Evolutionary conservation across 2,329 filamentous ascomycete genomes (phyloP).

Genomic region (Ophiostoma perfectum): DNA sequence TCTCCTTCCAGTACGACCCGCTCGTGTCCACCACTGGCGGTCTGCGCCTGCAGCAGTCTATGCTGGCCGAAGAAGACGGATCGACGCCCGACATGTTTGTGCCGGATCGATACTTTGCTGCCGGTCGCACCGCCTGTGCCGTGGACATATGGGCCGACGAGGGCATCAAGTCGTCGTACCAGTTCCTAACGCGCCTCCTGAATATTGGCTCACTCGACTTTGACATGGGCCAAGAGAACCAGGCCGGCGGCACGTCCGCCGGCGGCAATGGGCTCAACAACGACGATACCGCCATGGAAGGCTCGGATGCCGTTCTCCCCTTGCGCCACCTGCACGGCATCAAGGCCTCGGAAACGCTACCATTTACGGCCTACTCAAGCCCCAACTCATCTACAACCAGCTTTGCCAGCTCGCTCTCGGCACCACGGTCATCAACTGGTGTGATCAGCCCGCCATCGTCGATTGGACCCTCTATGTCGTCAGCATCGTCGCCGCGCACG

Average conservation of each 20-base stretch:
- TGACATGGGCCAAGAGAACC: constrained; percentile 24
- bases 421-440: constrained; percentile 20
- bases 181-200: constrained; percentile 30
- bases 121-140: constrained; percentile 29
- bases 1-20: constrained; percentile 33
- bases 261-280: background rate
- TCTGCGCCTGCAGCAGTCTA: constrained; percentile 29
- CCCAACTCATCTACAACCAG: constrained; percentile 27
- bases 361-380: constrained; percentile 25
- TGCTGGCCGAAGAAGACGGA: constrained; percentile 31
- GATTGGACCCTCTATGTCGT: constrained; percentile 21
- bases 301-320: constrained; percentile 16
- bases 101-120: constrained; percentile 30
- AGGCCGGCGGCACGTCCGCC: constrained; percentile 6
- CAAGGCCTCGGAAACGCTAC: constrained; percentile 7
- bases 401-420: constrained; percentile 25
- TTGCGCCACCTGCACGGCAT: constrained; percentile 14
- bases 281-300: constrained; percentile 22
- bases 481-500: constrained; percentile 25
- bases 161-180: constrained; percentile 32
- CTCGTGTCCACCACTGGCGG: constrained; percentile 28
- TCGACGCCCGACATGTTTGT: constrained; percentile 25
- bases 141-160: constrained; percentile 30
- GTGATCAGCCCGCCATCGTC: constrained; percentile 20
- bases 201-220: constrained; percentile 34